Base-by-base conservation (phyloP, 1,284 basidiomycete genomes). In the Mycosarcoma mackinlayi region DNA sequence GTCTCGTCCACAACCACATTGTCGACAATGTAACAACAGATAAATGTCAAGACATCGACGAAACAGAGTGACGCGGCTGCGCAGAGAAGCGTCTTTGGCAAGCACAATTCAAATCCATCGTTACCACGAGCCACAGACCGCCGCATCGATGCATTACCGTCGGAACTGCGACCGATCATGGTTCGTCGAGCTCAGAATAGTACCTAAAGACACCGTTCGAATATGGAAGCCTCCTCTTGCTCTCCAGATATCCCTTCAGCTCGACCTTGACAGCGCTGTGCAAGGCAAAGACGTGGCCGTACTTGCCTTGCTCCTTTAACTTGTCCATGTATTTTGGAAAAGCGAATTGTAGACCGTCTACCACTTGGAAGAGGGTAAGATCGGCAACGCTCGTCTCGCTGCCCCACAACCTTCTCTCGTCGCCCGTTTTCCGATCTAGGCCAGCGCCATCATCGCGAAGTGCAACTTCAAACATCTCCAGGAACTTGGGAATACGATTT, bases 401-500 rank as follows among this genome's bases (percentile, higher is more conserved):
- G 3, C 85, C 84, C 44, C 85, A 74, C 41, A 87, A 77, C 76
- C 84, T 85, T 16, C 23, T 30, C 6, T 27, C 45, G 1, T 19
- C 52, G 9, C 7, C 25, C 75, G 84, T 85, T 37, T 73, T 64
- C 30, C 55, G 47, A 34, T 59, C 55, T 6, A 27, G 21, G 0
- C 51, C 55, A 16, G 37, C 56, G 6, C 47, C 48, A 21, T 52
- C 21, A 1, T 55, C 18, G n/a, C 40, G 16, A 42, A 87, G 75
- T 25, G 84, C 84, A 23, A 60, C 64, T 56, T 85, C 77, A 59
- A 86, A 86, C 25, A 46, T 23, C 27, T 60, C 59, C 52, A 87
- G 75, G 79, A 85, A 88, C 69, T 86, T 86, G 42, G 87, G 87
- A 23, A 87, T 69, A 31, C 87, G 85, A 5, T 68, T 67, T 38